Conservation (phyloP, 768 basidiomycete species). For the Mycena galericulata region DNA sequence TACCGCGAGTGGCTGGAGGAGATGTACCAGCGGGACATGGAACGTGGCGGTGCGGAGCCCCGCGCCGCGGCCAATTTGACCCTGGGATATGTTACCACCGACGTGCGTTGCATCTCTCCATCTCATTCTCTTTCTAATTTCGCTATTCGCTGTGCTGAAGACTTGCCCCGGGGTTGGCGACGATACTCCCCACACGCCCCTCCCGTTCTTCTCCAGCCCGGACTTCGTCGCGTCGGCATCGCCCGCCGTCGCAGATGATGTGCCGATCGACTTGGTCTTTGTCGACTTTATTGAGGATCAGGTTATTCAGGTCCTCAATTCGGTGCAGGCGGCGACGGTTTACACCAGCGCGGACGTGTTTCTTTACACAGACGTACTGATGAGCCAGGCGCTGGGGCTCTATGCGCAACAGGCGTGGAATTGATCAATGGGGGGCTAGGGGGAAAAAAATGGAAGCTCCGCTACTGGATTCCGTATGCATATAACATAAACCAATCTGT, state of each 20-base stretch:
- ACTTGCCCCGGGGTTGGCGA: slow-evolving; percentile 83
- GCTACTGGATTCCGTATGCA: too few relatives aligned
- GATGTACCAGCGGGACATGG: slow-evolving; percentile 53
- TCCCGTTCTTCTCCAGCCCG: slow-evolving; percentile 66
- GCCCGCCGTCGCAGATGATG: slow-evolving; percentile 61
- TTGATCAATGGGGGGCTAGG: too few relatives aligned
- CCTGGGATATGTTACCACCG: slow-evolving; percentile 80
- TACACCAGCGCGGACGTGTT: slow-evolving; percentile 66
- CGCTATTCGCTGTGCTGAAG: too few relatives aligned
- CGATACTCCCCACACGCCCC: slow-evolving; percentile 72
- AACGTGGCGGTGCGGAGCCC: slow-evolving; percentile 48
- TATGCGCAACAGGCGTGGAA: slow-evolving; percentile 67
- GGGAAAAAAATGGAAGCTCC: too few relatives aligned
- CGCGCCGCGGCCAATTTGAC: slow-evolving; percentile 67
- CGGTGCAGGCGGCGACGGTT: slow-evolving; percentile 58
- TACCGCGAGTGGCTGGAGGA: slow-evolving; percentile 70
- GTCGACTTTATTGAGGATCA: slow-evolving; percentile 72
- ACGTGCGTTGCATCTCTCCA: slow-evolving; percentile 39
- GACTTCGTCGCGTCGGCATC: slow-evolving; percentile 69
- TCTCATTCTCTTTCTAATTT: neutral
- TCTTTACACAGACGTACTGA: slow-evolving; percentile 63
- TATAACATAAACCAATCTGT: too few relatives aligned
- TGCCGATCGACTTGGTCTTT: slow-evolving; percentile 80
- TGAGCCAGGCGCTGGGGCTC: slow-evolving; percentile 64
- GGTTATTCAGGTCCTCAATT: slow-evolving; percentile 67